Conservation (phyloP, 164 flowering plant species). For the Sedum album region DNA sequence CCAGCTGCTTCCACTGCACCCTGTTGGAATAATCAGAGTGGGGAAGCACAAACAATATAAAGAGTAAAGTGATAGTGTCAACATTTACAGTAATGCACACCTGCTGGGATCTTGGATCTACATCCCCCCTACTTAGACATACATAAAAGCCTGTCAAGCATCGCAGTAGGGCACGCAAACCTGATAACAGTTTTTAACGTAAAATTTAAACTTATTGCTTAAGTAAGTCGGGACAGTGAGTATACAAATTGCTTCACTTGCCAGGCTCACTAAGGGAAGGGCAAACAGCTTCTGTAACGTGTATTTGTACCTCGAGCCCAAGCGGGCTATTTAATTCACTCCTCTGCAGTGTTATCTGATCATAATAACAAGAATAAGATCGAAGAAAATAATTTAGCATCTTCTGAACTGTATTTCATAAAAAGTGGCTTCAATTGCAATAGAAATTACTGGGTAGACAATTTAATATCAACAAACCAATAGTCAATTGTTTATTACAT, state of each 20-base stretch:
- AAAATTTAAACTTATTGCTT: conserved; percentile 8
- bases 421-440: not conserved
- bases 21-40: conserved; percentile 34
- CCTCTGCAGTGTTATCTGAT: conserved; percentile 86
- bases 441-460: not conserved
- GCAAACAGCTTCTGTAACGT: conserved; percentile 84
- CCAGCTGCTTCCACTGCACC: conserved; percentile 83
- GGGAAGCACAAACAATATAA: conserved; percentile 7
- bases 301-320: conserved; percentile 93
- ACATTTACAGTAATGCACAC: conserved; percentile 22
- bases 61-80: not conserved
- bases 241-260: conserved; percentile 14
- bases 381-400: not conserved
- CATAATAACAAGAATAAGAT: conserved; percentile 10
- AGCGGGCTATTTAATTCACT: conserved; percentile 78
- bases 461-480: conserved; percentile 1
- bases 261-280: conserved; percentile 99
- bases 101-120: conserved; percentile 67
- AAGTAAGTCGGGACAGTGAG: not conserved
- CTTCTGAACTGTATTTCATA: not conserved
- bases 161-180: conserved; percentile 92
- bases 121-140: conserved; percentile 89
- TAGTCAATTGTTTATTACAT: conserved; percentile 44
- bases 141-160: conserved; percentile 90
- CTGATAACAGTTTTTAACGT: conserved; percentile 31